These are phyloP conservation scores for Madurella mycetomatis DNA, from an alignment of 2,329 filamentous ascomycete species.

Conservation along the genomic window DNA sequence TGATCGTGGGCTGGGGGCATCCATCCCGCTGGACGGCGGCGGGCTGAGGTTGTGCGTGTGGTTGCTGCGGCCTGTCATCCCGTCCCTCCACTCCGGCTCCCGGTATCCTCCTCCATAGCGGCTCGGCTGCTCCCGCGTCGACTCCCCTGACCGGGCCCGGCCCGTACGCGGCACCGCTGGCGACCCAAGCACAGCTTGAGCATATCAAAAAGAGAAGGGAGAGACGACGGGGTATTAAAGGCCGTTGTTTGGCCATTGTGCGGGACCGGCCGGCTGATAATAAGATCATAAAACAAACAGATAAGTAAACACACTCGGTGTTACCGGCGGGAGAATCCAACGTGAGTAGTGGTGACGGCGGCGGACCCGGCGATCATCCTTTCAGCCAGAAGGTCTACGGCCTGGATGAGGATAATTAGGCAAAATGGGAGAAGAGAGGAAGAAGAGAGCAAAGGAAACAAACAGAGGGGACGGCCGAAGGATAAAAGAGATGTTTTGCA, in stretches of 20 bases:
- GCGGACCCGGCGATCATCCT: slow-evolving; percentile 24
- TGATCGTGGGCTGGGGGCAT: slow-evolving; percentile 19
- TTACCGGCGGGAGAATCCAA: slow-evolving; percentile 20
- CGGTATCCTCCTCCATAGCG: slow-evolving; percentile 4
- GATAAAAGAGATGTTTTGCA: slow-evolving; percentile 14
- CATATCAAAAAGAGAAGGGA: slow-evolving; percentile 24
- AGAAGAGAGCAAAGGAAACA: slow-evolving; percentile 16
- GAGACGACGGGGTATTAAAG: slow-evolving; percentile 16
- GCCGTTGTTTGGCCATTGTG: slow-evolving; percentile 21
- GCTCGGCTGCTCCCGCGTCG: slow-evolving; percentile 2
- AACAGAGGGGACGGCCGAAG: slow-evolving; percentile 15
- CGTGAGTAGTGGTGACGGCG: slow-evolving; percentile 15
- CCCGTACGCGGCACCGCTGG: slow-evolving; percentile 1
- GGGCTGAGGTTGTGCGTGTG: slow-evolving; percentile 2
- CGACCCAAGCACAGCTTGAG: slow-evolving; percentile 26
- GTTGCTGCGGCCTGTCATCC: background rate
- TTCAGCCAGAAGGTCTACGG: slow-evolving; percentile 23
- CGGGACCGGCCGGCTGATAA: slow-evolving; percentile 8
- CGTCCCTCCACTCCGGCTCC: background rate
- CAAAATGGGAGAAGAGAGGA: slow-evolving; percentile 22
- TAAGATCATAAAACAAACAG: slow-evolving; percentile 9
- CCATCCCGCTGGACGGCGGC: slow-evolving; percentile 10
- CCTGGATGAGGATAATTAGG: slow-evolving; percentile 17
- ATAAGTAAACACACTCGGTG: slow-evolving; percentile 6
- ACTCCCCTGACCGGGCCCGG: background rate